These are phyloP conservation scores for Biscogniauxia marginata DNA, from an alignment of 2,329 filamentous ascomycete species.

Conservation along the genomic window DNA sequence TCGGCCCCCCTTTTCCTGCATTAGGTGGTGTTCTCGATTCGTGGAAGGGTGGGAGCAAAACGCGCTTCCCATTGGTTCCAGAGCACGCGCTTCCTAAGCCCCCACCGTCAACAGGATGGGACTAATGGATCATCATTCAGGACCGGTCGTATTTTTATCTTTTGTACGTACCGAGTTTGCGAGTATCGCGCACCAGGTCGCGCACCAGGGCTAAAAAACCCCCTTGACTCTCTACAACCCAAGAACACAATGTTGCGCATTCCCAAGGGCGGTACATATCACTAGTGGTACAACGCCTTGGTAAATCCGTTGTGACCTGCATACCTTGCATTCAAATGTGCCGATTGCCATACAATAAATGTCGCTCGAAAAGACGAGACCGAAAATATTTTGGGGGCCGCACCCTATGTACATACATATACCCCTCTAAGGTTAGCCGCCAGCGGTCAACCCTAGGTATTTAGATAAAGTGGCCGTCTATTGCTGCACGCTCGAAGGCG, in stretches of 20 bases:
- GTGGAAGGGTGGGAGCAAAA: constrained; percentile 12
- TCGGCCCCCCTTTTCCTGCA: constrained; percentile 27
- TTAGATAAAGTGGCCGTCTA: not conserved
- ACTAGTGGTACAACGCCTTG: not conserved
- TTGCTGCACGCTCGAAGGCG: not conserved
- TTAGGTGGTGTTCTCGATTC: constrained; percentile 16
- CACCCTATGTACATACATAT: not conserved
- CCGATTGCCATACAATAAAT: not conserved
- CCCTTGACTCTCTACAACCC: not conserved
- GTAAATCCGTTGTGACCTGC: not conserved
- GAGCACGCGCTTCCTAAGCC: constrained; percentile 20
- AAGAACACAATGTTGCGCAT: not conserved
- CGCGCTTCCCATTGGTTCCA: constrained; percentile 20
- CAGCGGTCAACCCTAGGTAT: not conserved
- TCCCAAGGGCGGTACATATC: not conserved
- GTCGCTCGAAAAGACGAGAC: not conserved
- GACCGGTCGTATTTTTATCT: constrained; percentile 9
- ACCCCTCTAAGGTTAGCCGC: not conserved
- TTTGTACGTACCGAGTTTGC: not conserved
- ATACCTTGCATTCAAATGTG: not conserved
- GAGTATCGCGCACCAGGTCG: not conserved
- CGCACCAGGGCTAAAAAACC: not conserved
- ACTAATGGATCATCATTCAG: constrained; percentile 12
- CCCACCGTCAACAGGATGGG: constrained; percentile 15
- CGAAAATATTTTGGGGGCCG: too few species aligned